phyloP scores from a whole-genome alignment of 257 asterid genomes.

The Plectranthus barbatus region DNA sequence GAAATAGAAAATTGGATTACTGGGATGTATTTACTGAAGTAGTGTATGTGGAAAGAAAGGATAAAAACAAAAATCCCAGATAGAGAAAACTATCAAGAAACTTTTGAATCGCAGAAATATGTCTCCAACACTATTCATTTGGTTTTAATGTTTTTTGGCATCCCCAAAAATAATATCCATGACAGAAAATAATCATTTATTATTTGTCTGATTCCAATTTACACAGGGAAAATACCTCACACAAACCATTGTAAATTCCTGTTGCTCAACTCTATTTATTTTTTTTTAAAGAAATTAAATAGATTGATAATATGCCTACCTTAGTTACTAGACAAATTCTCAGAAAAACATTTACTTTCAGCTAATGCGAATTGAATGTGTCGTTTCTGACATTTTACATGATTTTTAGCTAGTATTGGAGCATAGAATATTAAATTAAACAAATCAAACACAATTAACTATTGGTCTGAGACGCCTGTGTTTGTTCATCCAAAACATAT shows the following conservation, averaged over 20 bases:
- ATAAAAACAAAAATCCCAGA: slow-evolving; percentile 4
- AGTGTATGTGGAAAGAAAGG: not conserved
- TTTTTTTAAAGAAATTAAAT: too few relatives aligned
- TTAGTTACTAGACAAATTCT: too few relatives aligned
- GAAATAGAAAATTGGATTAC: not conserved
- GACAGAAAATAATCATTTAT: slow-evolving; percentile 16
- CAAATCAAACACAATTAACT: too few relatives aligned
- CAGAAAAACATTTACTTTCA: too few relatives aligned
- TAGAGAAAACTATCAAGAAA: slow-evolving; percentile 1
- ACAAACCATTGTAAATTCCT: slow-evolving; percentile 5
- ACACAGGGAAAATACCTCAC: slow-evolving; percentile 15
- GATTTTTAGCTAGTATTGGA: too few relatives aligned
- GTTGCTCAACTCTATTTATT: not conserved
- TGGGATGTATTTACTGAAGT: not conserved
- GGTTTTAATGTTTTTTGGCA: slow-evolving; percentile 2
- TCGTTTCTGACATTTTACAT: too few relatives aligned
- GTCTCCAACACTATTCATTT: slow-evolving; percentile 11
- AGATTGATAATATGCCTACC: too few relatives aligned
- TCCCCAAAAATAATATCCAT: slow-evolving; percentile 6
- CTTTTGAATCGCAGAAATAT: slow-evolving; percentile 12
- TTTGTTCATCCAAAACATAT: too few relatives aligned
- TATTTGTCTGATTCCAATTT: slow-evolving; percentile 26
- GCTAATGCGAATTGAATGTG: too few relatives aligned
- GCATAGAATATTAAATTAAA: too few relatives aligned
- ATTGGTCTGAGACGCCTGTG: too few relatives aligned